A percentile compares a stretch with the other conserved stretches of the same genome.
These are phyloP conservation scores for Tuber brumale DNA, from an alignment of 495 filamentous ascomycete genomes.

Conservation along the genomic window DNA sequence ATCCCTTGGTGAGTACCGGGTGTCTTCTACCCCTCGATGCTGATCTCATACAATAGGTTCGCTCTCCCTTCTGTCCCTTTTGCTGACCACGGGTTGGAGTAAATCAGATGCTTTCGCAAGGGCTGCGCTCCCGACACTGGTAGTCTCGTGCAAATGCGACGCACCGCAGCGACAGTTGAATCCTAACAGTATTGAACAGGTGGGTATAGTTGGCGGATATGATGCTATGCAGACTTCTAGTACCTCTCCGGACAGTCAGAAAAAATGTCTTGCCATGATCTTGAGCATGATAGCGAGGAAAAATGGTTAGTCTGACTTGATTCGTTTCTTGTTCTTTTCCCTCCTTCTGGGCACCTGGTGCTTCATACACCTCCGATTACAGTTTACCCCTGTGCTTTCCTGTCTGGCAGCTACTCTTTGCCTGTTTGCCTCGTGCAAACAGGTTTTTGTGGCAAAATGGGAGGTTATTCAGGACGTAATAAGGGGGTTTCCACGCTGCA, in stretches of 20 bases:
- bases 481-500: conserved; percentile 15
- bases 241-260: conserved; percentile 63
- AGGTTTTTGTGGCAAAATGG: conserved; percentile 25
- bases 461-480: conserved; percentile 11
- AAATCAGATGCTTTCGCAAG: conserved; percentile 61
- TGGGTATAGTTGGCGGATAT: conserved; percentile 55
- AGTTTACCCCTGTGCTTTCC: conserved; percentile 13
- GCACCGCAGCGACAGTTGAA: conserved; percentile 56
- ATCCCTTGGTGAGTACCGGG: conserved; percentile 59
- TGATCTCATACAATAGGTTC: not conserved
- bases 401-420: conserved; percentile 8
- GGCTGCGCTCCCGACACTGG: conserved; percentile 61
- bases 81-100: conserved; percentile 28
- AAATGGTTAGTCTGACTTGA: conserved; percentile 54
- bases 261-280: conserved; percentile 70
- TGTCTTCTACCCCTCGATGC: conserved; percentile 6
- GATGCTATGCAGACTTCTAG: conserved; percentile 67
- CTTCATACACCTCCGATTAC: not conserved
- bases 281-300: conserved; percentile 55
- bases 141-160: conserved; percentile 84
- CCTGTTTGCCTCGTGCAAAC: conserved; percentile 22
- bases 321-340: conserved; percentile 25
- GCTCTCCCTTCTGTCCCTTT: conserved; percentile 13
- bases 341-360: conserved; percentile 5
- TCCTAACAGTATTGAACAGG: conserved; percentile 53